Evolutionary conservation across 495 filamentous ascomycete species (phyloP).

Genomic region (Annulohypoxylon maeteangense): DNA sequence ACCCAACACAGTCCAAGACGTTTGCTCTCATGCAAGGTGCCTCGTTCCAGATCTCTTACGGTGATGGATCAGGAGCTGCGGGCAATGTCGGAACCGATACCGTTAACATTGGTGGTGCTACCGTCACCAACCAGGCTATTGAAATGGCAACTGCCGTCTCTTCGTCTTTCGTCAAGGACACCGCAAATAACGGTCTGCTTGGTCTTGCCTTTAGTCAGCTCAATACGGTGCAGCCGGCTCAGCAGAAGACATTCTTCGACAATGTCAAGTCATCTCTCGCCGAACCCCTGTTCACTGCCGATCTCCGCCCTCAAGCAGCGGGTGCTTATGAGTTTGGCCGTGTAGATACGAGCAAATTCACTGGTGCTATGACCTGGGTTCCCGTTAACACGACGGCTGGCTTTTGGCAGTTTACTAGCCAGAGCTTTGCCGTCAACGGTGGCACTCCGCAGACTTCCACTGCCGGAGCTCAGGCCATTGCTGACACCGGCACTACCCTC

Average conservation of each 20-base stretch:
- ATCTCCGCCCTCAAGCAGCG: conserved; percentile 67
- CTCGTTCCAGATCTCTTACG: conserved; percentile 76
- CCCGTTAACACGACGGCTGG: conserved; percentile 70
- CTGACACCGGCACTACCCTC: conserved; percentile 79
- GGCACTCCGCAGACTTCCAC: conserved; percentile 48
- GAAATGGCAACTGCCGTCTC: conserved; percentile 76
- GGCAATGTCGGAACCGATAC: conserved; percentile 77
- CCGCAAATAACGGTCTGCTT: conserved; percentile 74
- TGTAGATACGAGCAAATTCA: conserved; percentile 74
- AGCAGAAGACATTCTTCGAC: conserved; percentile 85
- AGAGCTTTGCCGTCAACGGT: conserved; percentile 65
- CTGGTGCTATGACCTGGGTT: conserved; percentile 70
- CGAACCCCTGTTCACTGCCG: conserved; percentile 76
- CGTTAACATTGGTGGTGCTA: conserved; percentile 78
- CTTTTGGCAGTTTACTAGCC: conserved; percentile 79
- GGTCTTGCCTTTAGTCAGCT: conserved; percentile 80
- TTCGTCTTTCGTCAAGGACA: conserved; percentile 69
- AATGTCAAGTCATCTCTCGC: conserved; percentile 72
- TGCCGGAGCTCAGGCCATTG: conserved; percentile 66
- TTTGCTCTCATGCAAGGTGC: conserved; percentile 56
- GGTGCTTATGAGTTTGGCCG: conserved; percentile 83
- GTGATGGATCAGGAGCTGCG: conserved; percentile 73
- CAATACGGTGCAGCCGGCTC: conserved; percentile 74
- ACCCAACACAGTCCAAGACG: conserved; percentile 68
- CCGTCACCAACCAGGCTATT: conserved; percentile 73